Evolutionary conservation across 2,329 filamentous ascomycete species (phyloP), one percentile per base, ranked within the genome.

Genomic region (Ophiosphaerella korrae): DNA sequence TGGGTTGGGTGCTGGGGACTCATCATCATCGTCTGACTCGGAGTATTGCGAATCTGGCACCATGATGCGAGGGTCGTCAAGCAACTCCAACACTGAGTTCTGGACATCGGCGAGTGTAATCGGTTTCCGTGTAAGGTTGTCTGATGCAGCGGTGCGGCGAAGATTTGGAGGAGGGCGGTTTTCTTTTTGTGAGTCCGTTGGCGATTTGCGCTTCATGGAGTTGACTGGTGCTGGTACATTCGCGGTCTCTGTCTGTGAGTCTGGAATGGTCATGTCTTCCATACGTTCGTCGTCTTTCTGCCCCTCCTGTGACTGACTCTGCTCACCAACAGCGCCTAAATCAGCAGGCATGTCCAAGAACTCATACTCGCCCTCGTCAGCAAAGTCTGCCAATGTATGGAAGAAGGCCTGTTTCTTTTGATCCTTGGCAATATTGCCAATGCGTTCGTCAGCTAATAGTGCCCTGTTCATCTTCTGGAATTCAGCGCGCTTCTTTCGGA

Each of bases 381-480:
- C 88, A 42, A 84, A 84, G 68, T 97, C 92, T 64, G 96, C 92
- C 45, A 99, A 89, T 6, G 91, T 91, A 58, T 86, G 87, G 62
- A 99, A 82, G 77, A 99, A 99, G 0, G 94, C 94, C 54, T 88
- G 83, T 70, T 92, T 93, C 69, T 93, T 92, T 2, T 90, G 90
- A 64, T 95, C 92, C 69, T 91, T 86, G 31, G 90, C 92, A 56
- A 97, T 90, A 73, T 93, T 92, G 68, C 89, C 90, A 62, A 99
- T 85, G 33, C 91, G 90, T 72, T 96, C 92, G 66, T 97, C 92
- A 21, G 89, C 82, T 40, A 96, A 83, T 7, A 99, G 81, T 6
- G 92, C 89, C 71, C 91, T 92, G 49, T 92, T 88, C 88, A 96
- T 95, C 75, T 90, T 90, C 32, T 89, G 89, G 73, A 96, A 96